Evolutionary conservation across 148 eudicot species (phyloP).

Genomic region (Camellia sinensis): DNA sequence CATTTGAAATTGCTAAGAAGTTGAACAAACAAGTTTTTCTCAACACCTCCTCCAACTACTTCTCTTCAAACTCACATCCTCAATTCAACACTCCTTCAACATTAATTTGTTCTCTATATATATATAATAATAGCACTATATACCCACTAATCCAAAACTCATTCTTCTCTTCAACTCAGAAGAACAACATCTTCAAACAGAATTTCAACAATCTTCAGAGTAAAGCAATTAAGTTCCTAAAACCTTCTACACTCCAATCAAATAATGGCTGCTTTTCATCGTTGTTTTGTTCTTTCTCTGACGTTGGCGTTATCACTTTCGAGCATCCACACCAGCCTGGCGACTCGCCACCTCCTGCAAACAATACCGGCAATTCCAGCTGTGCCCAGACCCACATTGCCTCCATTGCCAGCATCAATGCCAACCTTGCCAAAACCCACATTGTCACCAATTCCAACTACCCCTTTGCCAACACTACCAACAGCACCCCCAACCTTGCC

Average conservation of each 20-base stretch:
- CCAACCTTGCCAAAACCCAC: neutral
- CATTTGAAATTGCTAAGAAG: too few species aligned
- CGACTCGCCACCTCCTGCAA: constrained; percentile 15
- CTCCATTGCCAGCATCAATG: neutral
- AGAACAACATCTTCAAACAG: neutral
- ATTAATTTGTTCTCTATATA: neutral
- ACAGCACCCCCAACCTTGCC: neutral
- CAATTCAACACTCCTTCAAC: neutral
- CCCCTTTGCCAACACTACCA: neutral
- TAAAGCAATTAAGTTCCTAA: too few species aligned
- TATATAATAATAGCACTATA: neutral
- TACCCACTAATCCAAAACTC: neutral
- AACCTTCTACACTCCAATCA: neutral
- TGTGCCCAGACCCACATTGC: constrained; percentile 1
- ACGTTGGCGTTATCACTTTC: constrained; percentile 16
- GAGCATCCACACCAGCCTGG: constrained; percentile 1
- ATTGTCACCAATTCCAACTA: neutral
- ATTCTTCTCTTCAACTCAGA: neutral
- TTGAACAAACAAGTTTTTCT: neutral
- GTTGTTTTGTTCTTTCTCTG: neutral
- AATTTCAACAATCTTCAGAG: neutral
- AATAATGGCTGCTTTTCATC: neutral
- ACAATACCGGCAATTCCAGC: constrained; percentile 8
- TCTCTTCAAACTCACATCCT: neutral
- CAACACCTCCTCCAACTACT: neutral